Conservation (phyloP, 2,329 filamentous ascomycete genomes). For the Fusarium luffae region DNA sequence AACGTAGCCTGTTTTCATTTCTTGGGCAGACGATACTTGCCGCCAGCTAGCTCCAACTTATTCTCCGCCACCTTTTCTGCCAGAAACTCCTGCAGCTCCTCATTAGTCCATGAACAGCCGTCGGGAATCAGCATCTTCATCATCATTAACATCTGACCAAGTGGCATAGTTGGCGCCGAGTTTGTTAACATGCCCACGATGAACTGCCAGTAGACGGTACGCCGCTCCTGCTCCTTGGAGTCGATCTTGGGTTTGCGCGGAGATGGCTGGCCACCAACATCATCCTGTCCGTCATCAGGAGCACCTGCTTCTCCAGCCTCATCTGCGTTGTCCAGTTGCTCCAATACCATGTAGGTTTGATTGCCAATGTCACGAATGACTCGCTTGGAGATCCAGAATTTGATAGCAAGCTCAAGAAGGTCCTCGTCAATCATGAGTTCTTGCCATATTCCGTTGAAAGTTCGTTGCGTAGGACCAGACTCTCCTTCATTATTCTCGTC, state of each 20-base stretch:
- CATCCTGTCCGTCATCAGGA: constrained; percentile 38
- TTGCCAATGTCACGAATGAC: constrained; percentile 69
- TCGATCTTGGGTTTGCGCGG: constrained; percentile 68
- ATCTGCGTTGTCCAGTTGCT: constrained; percentile 63
- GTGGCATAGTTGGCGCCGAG: constrained; percentile 80
- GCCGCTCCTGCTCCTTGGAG: constrained; percentile 70
- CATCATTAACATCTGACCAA: constrained; percentile 90
- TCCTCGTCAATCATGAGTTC: constrained; percentile 78
- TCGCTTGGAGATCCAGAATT: constrained; percentile 76
- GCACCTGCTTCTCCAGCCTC: constrained; percentile 49
- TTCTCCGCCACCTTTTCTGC: constrained; percentile 79
- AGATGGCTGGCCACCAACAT: constrained; percentile 50
- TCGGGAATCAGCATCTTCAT: constrained; percentile 90
- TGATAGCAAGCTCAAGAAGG: constrained; percentile 73
- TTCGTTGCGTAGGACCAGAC: constrained; percentile 53
- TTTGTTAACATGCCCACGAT: constrained; percentile 96
- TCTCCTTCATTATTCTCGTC: constrained; percentile 53
- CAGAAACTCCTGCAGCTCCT: constrained; percentile 86
- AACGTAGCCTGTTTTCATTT: constrained; percentile 54
- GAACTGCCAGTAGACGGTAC: constrained; percentile 85
- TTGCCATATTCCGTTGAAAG: constrained; percentile 64
- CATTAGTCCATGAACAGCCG: constrained; percentile 88
- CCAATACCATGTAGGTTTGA: constrained; percentile 74
- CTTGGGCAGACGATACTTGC: constrained; percentile 75
- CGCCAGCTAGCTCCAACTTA: constrained; percentile 74